Conservation (phyloP, 2,329 filamentous ascomycete species). For the Hymenoscyphus fructigenus region DNA sequence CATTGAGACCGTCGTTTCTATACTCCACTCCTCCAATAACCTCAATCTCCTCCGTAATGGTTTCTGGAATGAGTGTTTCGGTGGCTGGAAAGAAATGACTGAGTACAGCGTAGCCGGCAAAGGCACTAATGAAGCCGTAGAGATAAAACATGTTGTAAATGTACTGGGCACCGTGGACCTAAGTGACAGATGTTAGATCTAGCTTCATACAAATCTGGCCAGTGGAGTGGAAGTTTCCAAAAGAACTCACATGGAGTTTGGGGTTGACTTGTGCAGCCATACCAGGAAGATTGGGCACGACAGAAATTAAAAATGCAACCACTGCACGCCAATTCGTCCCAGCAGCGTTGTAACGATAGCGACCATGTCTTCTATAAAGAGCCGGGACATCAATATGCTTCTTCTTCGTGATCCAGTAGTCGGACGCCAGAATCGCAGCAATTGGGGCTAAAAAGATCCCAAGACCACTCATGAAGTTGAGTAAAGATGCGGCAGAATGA, state of each 20-base stretch:
- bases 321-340: slow-evolving; percentile 32
- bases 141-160: slow-evolving; percentile 41
- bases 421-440: slow-evolving; percentile 40
- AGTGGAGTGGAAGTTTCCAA: too few relatives aligned
- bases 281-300: slow-evolving; percentile 30
- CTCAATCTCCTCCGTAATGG: slow-evolving; percentile 36
- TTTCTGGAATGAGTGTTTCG: slow-evolving; percentile 34
- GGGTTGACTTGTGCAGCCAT: slow-evolving; percentile 30
- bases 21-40: slow-evolving; percentile 20
- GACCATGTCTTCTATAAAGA: slow-evolving; percentile 34
- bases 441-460: slow-evolving; percentile 41
- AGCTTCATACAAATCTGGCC: too few relatives aligned
- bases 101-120: slow-evolving; percentile 35
- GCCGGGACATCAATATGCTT: slow-evolving; percentile 38
- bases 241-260: slow-evolving; percentile 28
- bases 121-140: slow-evolving; percentile 40
- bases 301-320: slow-evolving; percentile 28
- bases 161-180: slow-evolving; percentile 29
- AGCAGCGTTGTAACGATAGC: slow-evolving; percentile 30
- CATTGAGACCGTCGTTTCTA: slow-evolving; percentile 16
- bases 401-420: slow-evolving; percentile 37
- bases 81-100: slow-evolving; percentile 37
- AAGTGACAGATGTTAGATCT: neutral
- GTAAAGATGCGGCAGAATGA: slow-evolving; percentile 33
- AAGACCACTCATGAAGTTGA: slow-evolving; percentile 37